Conservation (phyloP, 2,329 filamentous ascomycete species). For the Colletotrichum coccodes region DNA sequence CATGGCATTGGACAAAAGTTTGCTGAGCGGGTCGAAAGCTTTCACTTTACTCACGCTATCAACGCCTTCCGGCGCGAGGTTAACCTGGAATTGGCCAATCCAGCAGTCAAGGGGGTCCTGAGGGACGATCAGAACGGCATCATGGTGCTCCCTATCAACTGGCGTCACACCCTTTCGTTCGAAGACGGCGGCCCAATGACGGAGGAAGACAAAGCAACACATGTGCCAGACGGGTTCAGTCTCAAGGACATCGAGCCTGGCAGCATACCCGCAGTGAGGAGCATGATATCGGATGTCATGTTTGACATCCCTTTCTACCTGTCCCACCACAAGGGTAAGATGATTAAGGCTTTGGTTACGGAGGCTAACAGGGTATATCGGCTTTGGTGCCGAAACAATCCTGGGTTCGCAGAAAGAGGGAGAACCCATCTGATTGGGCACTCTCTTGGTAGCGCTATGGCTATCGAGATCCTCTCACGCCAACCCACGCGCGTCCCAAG, state of each 20-base stretch:
- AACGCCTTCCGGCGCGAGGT: slow-evolving; percentile 88
- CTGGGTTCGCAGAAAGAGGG: slow-evolving; percentile 81
- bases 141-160: slow-evolving; percentile 95
- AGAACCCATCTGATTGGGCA: slow-evolving; percentile 94
- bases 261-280: slow-evolving; percentile 91
- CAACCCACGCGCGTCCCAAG: slow-evolving; percentile 80
- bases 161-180: slow-evolving; percentile 88
- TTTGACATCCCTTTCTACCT: slow-evolving; percentile 98
- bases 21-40: slow-evolving; percentile 93
- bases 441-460: slow-evolving; percentile 94
- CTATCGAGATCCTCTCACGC: slow-evolving; percentile 87
- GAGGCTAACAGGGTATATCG: slow-evolving; percentile 97
- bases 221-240: slow-evolving; percentile 67
- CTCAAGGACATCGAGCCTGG: slow-evolving; percentile 92
- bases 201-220: slow-evolving; percentile 61
- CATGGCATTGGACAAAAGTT: slow-evolving; percentile 98
- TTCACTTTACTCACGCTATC: slow-evolving; percentile 96
- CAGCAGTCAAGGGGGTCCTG: slow-evolving; percentile 79
- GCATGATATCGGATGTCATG: slow-evolving; percentile 97
- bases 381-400: slow-evolving; percentile 94
- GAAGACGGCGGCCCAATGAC: slow-evolving; percentile 78
- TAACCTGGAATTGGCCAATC: slow-evolving; percentile 82
- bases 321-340: slow-evolving; percentile 94
- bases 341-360: slow-evolving; percentile 87
- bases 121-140: slow-evolving; percentile 85